A percentile compares a stretch with the other conserved stretches of the same genome.
Conservation (phyloP, 2,329 filamentous ascomycete species). For the Colletotrichum australisinense region DNA sequence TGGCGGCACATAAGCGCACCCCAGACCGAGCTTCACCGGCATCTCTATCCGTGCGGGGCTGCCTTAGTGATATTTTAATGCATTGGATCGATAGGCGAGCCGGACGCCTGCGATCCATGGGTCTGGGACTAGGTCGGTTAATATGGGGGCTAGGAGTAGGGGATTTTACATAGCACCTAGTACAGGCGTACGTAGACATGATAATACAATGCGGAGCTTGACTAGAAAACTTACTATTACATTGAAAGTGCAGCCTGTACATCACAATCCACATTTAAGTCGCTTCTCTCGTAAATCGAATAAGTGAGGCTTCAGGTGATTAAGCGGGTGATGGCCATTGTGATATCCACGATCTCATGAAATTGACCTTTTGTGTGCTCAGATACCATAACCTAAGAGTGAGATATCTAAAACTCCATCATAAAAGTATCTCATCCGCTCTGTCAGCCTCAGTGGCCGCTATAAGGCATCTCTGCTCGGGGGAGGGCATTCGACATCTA, state of each 20-base stretch:
- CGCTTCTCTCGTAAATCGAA: not conserved
- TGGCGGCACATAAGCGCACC: slow-evolving; percentile 39
- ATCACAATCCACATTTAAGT: not conserved
- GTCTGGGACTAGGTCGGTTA: slow-evolving; percentile 11
- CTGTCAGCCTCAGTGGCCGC: not conserved
- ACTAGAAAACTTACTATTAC: not conserved
- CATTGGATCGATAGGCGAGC: slow-evolving; percentile 15
- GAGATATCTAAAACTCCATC: not conserved
- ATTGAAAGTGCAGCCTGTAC: too few relatives aligned
- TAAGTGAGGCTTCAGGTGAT: not conserved
- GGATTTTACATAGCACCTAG: slow-evolving; percentile 1
- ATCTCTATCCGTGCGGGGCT: slow-evolving; percentile 20
- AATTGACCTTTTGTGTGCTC: not conserved
- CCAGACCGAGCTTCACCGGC: not conserved
- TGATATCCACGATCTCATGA: not conserved
- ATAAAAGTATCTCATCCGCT: not conserved
- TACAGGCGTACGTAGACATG: slow-evolving; percentile 26
- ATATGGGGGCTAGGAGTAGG: not conserved
- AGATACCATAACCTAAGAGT: not conserved
- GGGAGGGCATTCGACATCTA: not conserved
- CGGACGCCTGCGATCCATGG: slow-evolving; percentile 16
- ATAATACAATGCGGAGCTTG: not conserved
- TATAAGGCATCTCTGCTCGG: not conserved
- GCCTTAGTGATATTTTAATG: slow-evolving; percentile 21
- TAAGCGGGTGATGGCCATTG: too few relatives aligned